These are phyloP conservation scores for Pyricularia pennisetigena DNA, from an alignment of 2,329 filamentous ascomycete species.

Conservation along the genomic window DNA sequence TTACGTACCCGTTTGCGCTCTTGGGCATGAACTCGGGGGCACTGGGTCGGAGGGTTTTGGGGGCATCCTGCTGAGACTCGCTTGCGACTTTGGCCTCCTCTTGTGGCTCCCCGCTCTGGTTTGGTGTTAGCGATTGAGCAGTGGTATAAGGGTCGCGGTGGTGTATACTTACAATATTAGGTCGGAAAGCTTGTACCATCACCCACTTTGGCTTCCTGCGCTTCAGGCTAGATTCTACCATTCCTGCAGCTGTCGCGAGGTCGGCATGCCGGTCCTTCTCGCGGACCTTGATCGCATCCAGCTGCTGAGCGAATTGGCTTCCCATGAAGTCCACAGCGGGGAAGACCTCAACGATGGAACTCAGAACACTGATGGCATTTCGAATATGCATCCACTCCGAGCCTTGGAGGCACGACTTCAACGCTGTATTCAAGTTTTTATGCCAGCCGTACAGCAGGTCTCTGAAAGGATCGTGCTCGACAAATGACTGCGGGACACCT, in stretches of 20 bases:
- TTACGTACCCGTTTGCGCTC: conserved; percentile 15
- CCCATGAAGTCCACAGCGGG: conserved; percentile 88
- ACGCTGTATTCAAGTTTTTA: conserved; percentile 64
- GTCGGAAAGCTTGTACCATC: conserved; percentile 62
- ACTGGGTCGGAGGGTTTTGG: conserved; percentile 37
- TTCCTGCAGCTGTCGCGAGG: conserved; percentile 63
- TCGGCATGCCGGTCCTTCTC: conserved; percentile 59
- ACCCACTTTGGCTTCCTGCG: conserved; percentile 60
- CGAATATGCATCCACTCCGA: conserved; percentile 96
- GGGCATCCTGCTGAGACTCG: conserved; percentile 12
- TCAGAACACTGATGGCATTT: conserved; percentile 86
- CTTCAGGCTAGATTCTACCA: conserved; percentile 60
- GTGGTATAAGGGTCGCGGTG: not conserved
- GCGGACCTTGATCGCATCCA: conserved; percentile 56
- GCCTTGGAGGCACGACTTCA: conserved; percentile 72
- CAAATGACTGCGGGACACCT: conserved; percentile 58
- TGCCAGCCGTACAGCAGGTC: conserved; percentile 87
- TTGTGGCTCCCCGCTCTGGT: conserved; percentile 8
- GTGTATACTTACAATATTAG: conserved; percentile 47
- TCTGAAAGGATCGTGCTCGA: conserved; percentile 81
- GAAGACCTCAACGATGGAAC: conserved; percentile 71
- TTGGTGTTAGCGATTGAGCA: not conserved
- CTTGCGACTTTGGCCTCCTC: conserved; percentile 9
- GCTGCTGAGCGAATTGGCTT: conserved; percentile 49
- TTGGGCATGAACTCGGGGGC: conserved; percentile 57